These are phyloP conservation scores for Pulveroboletus sp. DNA, from an alignment of 768 basidiomycete species.

Conservation along the genomic window DNA sequence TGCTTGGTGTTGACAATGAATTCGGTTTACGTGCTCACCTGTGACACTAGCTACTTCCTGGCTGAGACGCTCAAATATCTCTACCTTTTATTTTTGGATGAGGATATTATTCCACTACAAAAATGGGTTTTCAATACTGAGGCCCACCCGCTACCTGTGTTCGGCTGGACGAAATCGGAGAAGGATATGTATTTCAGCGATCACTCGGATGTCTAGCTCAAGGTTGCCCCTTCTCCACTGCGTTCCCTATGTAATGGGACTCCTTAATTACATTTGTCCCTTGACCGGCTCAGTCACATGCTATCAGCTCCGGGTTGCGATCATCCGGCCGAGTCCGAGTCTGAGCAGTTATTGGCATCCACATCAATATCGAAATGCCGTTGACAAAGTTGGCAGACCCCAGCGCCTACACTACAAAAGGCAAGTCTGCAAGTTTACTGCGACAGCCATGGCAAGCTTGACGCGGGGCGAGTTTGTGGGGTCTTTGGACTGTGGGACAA, in stretches of 20 bases:
- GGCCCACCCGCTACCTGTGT: constrained; percentile 77
- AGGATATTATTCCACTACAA: constrained; percentile 54
- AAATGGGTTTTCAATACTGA: constrained; percentile 67
- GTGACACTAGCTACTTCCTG: constrained; percentile 43
- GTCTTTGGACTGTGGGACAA: constrained; percentile 92
- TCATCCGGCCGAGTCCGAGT: too few species aligned
- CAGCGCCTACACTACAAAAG: constrained; percentile 7
- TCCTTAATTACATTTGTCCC: too few species aligned
- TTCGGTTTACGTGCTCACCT: neutral
- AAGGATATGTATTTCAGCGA: constrained; percentile 33
- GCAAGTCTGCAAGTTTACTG: constrained; percentile 2
- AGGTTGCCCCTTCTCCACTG: too few species aligned
- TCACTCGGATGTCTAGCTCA: neutral
- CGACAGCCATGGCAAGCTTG: constrained; percentile 32
- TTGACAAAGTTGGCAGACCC: too few species aligned
- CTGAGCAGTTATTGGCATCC: too few species aligned
- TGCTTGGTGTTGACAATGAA: constrained; percentile 1
- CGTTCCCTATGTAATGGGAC: too few species aligned
- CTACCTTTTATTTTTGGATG: constrained; percentile 64
- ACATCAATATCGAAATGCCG: too few species aligned
- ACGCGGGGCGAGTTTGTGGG: constrained; percentile 84
- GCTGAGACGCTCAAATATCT: constrained; percentile 72
- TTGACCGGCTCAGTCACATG: too few species aligned
- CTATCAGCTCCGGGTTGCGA: too few species aligned
- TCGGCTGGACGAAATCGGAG: constrained; percentile 59